Percentiles rank a stretch among this genome's conserved stretches.
Evolutionary conservation across 495 filamentous ascomycete genomes (phyloP).

Genomic region (Penicillium longicatenatum): DNA sequence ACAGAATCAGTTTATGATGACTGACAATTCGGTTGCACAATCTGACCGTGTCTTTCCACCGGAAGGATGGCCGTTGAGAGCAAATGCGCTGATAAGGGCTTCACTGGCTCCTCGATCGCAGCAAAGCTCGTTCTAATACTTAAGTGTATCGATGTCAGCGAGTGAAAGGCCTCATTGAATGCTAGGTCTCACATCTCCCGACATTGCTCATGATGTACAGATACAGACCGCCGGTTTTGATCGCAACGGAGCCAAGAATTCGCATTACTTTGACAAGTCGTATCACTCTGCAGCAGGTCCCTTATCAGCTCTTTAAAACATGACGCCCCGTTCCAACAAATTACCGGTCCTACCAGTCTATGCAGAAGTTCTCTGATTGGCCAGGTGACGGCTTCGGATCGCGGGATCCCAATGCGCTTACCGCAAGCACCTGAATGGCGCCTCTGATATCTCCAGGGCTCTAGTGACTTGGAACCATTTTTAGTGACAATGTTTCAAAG

Average conservation of each 20-base stretch:
- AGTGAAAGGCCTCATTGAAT: not conserved
- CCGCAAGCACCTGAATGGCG: not conserved
- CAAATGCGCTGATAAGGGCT: not conserved
- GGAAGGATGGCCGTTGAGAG: not conserved
- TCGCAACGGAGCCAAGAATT: slow-evolving; percentile 11
- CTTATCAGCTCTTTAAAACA: slow-evolving; percentile 8
- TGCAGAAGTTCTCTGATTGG: slow-evolving; percentile 5
- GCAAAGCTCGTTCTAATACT: not conserved
- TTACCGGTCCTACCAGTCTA: slow-evolving; percentile 3
- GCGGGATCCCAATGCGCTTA: slow-evolving; percentile 6
- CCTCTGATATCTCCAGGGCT: slow-evolving; percentile 5
- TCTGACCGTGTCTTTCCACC: not conserved
- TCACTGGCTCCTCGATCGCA: not conserved
- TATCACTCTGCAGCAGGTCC: slow-evolving; percentile 1
- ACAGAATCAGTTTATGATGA: not conserved
- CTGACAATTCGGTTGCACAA: not conserved
- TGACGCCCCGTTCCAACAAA: slow-evolving; percentile 10
- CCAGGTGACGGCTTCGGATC: slow-evolving; percentile 4
- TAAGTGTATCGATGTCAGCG: not conserved
- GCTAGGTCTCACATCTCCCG: not conserved
- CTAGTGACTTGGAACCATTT: slow-evolving; percentile 3
- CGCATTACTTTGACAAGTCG: not conserved
- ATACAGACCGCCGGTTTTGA: slow-evolving; percentile 5
- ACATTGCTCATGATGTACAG: not conserved
- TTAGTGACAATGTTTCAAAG: slow-evolving; percentile 22